phyloP scores from a whole-genome alignment of 495 filamentous ascomycete genomes.

The Tuber aestivum region DNA sequence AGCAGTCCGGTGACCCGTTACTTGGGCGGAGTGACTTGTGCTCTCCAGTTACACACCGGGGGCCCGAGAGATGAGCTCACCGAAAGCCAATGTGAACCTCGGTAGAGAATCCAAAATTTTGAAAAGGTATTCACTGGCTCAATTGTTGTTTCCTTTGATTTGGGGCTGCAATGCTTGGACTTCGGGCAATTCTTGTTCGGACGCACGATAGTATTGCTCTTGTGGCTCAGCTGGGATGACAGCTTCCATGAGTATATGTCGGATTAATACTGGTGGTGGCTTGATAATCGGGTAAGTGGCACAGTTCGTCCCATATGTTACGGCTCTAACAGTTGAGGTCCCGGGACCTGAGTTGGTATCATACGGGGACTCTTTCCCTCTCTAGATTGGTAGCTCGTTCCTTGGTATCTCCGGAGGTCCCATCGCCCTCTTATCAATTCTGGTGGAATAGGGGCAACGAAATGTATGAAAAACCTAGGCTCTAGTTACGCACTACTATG shows the following conservation, averaged over 20 bases:
- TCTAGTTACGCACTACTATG: constrained; percentile 61
- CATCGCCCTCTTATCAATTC: too few species aligned
- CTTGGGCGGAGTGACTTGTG: background rate
- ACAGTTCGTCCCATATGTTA: too few species aligned
- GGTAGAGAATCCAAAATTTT: background rate
- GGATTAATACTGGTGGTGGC: constrained; percentile 21
- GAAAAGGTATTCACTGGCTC: background rate
- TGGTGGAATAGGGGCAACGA: too few species aligned
- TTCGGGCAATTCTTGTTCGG: background rate
- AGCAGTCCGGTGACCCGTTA: background rate
- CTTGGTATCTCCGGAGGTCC: constrained; percentile 55
- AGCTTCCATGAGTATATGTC: constrained; percentile 18
- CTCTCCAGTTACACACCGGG: background rate
- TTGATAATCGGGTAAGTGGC: constrained; percentile 55
- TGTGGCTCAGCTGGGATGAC: constrained; percentile 41
- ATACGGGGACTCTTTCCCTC: too few species aligned
- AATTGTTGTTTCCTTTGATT: background rate
- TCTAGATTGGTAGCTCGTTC: too few species aligned
- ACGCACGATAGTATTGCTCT: background rate
- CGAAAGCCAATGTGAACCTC: background rate
- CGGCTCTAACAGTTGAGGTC: too few species aligned
- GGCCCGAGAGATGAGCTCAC: background rate
- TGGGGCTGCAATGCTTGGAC: background rate
- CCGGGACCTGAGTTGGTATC: too few species aligned
- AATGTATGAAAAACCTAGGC: too few species aligned